These are phyloP conservation scores for Phytopythium cucurbitacearum DNA, from an alignment of 352 stramenopile species.

Conservation along the genomic window DNA sequence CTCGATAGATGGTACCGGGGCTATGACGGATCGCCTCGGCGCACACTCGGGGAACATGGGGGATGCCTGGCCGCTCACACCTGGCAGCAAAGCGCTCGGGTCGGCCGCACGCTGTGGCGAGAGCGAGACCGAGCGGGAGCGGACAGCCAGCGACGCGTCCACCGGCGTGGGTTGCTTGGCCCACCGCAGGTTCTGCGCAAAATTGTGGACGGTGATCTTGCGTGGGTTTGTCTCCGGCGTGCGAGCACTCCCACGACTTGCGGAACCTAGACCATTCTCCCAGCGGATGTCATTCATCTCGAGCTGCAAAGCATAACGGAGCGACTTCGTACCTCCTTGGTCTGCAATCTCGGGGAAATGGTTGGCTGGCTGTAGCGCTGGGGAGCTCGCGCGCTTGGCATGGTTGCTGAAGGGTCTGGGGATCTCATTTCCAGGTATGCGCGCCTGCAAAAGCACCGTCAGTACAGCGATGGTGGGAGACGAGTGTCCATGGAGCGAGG, in stretches of 20 bases:
- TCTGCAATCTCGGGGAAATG: slow-evolving; percentile 60
- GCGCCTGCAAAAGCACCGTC: neutral
- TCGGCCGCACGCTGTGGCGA: neutral
- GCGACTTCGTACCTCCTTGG: slow-evolving; percentile 10
- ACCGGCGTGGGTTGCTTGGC: slow-evolving; percentile 28
- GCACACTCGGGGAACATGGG: neutral
- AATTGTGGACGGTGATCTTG: slow-evolving; percentile 30
- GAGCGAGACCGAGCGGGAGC: slow-evolving; percentile 4
- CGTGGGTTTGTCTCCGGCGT: slow-evolving; percentile 16
- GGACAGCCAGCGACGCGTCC: neutral
- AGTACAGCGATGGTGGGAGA: neutral
- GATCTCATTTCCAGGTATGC: neutral
- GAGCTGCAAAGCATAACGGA: neutral
- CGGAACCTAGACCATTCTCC: too few relatives aligned
- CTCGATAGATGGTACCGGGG: neutral
- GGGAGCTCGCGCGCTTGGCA: neutral
- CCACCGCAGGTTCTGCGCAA: slow-evolving; percentile 45
- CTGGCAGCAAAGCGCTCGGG: neutral
- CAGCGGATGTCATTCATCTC: too few relatives aligned
- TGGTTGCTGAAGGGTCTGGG: neutral
- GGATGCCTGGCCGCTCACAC: neutral
- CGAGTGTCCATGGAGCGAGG: neutral
- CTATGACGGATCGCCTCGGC: neutral
- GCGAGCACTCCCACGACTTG: neutral
- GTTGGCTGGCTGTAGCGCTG: slow-evolving; percentile 4